Conservation (phyloP, 495 filamentous ascomycete species). For the Daldinia concentrica region DNA sequence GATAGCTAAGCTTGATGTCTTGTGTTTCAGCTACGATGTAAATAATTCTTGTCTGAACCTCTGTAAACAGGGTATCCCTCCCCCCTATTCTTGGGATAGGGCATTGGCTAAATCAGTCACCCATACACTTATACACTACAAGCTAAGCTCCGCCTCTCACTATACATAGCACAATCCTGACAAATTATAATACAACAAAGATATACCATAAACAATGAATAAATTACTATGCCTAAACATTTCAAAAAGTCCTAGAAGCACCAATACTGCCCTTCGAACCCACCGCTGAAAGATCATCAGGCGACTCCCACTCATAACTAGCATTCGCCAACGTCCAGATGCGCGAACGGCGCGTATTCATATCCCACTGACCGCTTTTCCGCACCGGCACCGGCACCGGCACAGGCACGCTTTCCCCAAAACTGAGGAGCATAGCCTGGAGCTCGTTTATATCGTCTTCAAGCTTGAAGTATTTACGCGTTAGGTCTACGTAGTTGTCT, state of each 20-base stretch:
- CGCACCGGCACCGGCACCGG: neutral
- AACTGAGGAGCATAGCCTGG: conserved; percentile 13
- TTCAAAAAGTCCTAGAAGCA: neutral
- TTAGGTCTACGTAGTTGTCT: conserved; percentile 7
- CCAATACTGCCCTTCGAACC: neutral
- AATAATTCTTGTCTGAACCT: too few species aligned
- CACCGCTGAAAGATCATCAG: neutral
- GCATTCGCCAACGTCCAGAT: conserved; percentile 1
- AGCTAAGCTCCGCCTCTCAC: too few species aligned
- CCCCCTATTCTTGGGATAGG: too few species aligned
- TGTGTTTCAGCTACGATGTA: too few species aligned
- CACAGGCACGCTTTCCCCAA: neutral
- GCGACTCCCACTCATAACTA: neutral
- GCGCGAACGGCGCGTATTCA: neutral
- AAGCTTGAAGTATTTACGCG: neutral
- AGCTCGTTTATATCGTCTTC: conserved; percentile 16
- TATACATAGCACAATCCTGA: too few species aligned
- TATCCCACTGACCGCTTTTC: neutral
- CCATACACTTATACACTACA: too few species aligned
- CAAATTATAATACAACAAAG: too few species aligned
- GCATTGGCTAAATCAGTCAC: too few species aligned
- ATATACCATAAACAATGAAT: too few species aligned
- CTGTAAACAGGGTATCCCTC: too few species aligned
- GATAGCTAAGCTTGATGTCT: too few species aligned
- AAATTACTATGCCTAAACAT: neutral